phyloP scores from a whole-genome alignment of 345 rosid species.

The Acer yangbiense region DNA sequence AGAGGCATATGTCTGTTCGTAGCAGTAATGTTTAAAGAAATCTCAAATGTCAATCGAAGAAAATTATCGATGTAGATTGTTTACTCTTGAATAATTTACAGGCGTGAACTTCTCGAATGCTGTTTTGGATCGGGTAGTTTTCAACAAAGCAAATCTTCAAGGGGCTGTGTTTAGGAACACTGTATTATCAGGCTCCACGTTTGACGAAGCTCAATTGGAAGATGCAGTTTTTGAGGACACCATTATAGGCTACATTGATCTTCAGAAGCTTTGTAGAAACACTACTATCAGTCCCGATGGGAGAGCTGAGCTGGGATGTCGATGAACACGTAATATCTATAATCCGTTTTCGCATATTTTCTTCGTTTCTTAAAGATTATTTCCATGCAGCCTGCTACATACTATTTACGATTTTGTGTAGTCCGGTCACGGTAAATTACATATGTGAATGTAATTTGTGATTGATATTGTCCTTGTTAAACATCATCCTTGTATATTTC shows the following conservation, averaged over 20 bases:
- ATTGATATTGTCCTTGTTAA: too few species aligned
- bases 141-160: slow-evolving; percentile 68
- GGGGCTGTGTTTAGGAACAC: slow-evolving; percentile 85
- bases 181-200: slow-evolving; percentile 81
- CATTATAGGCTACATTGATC: slow-evolving; percentile 71
- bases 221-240: slow-evolving; percentile 74
- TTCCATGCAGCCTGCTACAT: background rate
- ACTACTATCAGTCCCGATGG: slow-evolving; percentile 46
- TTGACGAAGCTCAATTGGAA: slow-evolving; percentile 62
- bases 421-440: background rate
- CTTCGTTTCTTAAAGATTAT: background rate
- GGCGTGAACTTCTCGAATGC: slow-evolving; percentile 86
- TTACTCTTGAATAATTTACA: slow-evolving; percentile 27
- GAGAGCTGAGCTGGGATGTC: slow-evolving; percentile 61
- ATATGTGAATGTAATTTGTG: too few species aligned
- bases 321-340: slow-evolving; percentile 31
- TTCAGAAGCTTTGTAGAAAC: slow-evolving; percentile 64
- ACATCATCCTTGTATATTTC: background rate
- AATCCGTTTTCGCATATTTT: background rate
- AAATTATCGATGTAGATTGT: background rate
- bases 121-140: slow-evolving; percentile 84
- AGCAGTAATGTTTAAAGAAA: background rate
- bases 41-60: background rate
- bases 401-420: background rate
- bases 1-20: background rate